Evolutionary conservation across 2,329 filamentous ascomycete species (phyloP).

Genomic region (Paecilomyces sp.): DNA sequence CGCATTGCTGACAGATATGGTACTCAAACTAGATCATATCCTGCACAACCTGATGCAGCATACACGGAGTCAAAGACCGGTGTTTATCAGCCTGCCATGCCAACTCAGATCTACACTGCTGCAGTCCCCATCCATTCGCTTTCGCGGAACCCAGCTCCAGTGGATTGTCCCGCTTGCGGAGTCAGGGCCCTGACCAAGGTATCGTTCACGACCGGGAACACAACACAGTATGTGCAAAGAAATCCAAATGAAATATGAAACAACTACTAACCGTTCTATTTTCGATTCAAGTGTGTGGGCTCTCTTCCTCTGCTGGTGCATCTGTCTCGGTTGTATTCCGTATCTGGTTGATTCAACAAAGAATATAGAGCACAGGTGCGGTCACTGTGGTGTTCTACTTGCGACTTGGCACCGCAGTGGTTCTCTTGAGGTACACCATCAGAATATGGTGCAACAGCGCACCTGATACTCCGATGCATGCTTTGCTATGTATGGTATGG

Average conservation of each 20-base stretch:
- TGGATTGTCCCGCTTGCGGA: slow-evolving; percentile 43
- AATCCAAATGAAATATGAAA: background rate
- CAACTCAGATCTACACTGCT: background rate
- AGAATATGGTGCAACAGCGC: background rate
- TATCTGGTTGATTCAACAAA: slow-evolving; percentile 43
- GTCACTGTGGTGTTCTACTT: slow-evolving; percentile 37
- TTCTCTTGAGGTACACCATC: slow-evolving; percentile 35
- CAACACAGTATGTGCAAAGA: slow-evolving; percentile 31
- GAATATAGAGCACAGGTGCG: slow-evolving; percentile 44
- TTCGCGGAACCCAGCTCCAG: slow-evolving; percentile 27
- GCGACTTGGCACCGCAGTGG: slow-evolving; percentile 45
- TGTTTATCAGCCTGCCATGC: background rate
- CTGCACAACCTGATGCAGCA: background rate
- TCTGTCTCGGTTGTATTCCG: slow-evolving; percentile 42
- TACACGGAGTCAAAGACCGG: background rate
- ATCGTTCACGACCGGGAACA: slow-evolving; percentile 28
- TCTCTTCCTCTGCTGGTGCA: slow-evolving; percentile 34
- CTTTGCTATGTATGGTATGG: no score
- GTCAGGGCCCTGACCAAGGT: slow-evolving; percentile 32
- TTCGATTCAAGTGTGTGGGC: slow-evolving; percentile 36
- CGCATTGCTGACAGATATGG: background rate
- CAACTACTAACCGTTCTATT: background rate
- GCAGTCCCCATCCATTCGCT: background rate
- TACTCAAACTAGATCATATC: background rate
- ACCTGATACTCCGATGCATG: background rate